Percentiles rank a stretch among this genome's conserved stretches.
Evolutionary conservation across 441 rosid species (phyloP).

Genomic region (Eruca vesicaria): DNA sequence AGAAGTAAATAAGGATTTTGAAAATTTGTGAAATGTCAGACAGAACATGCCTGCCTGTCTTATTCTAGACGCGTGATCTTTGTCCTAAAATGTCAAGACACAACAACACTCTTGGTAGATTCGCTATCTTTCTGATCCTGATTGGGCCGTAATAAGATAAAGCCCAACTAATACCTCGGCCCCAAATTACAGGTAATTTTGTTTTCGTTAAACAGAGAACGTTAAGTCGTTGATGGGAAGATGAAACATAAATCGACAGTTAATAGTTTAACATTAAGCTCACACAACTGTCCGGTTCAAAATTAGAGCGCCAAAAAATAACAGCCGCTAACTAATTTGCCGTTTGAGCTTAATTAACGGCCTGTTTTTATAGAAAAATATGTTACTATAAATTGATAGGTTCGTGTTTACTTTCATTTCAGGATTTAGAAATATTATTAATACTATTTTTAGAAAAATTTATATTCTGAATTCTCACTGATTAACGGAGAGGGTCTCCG

Average conservation of each 20-base stretch:
- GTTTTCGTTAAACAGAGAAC: slow-evolving; percentile 3
- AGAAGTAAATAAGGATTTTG: not conserved
- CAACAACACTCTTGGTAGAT: not conserved
- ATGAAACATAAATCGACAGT: not conserved
- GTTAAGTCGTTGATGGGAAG: not conserved
- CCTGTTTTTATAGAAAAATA: not conserved
- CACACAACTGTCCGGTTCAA: slow-evolving; percentile 15
- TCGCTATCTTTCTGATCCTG: not conserved
- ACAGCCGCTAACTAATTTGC: not conserved
- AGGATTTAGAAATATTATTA: slow-evolving; percentile 19
- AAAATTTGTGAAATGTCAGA: slow-evolving; percentile 13
- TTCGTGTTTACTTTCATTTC: not conserved
- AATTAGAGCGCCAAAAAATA: slow-evolving; percentile 1
- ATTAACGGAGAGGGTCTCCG: slow-evolving; percentile 17
- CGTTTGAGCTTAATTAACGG: slow-evolving; percentile 21
- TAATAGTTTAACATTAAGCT: not conserved
- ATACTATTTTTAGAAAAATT: not conserved
- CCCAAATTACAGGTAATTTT: not conserved
- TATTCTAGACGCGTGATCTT: slow-evolving; percentile 20
- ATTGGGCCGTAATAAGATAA: not conserved
- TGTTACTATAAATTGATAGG: not conserved
- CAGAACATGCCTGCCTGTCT: slow-evolving; percentile 35
- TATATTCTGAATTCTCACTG: slow-evolving; percentile 25
- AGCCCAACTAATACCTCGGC: not conserved
- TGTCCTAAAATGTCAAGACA: slow-evolving; percentile 1